Base-by-base conservation (phyloP, 2,329 filamentous ascomycete species). In the Pyricularia sp. region DNA sequence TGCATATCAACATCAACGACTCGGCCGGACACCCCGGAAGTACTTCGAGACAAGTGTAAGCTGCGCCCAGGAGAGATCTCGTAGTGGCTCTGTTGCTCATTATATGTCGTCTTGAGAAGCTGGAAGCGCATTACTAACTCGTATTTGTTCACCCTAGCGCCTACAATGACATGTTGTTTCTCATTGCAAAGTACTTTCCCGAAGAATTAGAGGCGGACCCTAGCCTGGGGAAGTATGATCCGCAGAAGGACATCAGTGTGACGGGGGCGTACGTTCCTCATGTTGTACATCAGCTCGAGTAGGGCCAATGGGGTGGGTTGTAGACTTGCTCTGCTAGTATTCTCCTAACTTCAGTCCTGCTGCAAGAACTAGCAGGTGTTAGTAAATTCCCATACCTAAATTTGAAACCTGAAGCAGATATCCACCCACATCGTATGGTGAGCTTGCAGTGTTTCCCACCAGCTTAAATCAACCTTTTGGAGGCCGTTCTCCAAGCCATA, bases 1-100 rank as follows among this genome's bases (percentile, higher is more conserved):
- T 72, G 71, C n/a, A 58, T 26, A n/a, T 58, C 63, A 36, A 71
- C 63, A 31, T 59, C 23, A 14, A 71, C 7, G 20, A 72, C 55
- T 58, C 68, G 28, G 67, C 71, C 64, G 36, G 31, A 50, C 55
- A 59, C 23, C 63, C 42, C n/a, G 64, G 68, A 6, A 69, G n/a
- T 14, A 67, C 65, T 55, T 58, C 55, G 55, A 59, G 42, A 67
- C 33, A 67, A 58, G 65, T 58, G 65, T 67, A 25, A 67, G 65
- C n/a, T 65, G 20, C 3, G 7, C n/a, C n/a, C n/a, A 23, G 11
- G 7, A 23, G 55, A 59, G 4, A 26, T 23, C 9, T 26, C 6
- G n/a, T 3, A 9, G 55, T 26, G 14, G 25, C 14, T 50, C 36
- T 20, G 14, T 1, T 42, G 1, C 6, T 42, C 33, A 11, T 42